A percentile compares a stretch with the other conserved stretches of the same genome.
phyloP scores from a whole-genome alignment of 768 basidiomycete genomes.

The Podaxis sp. region DNA sequence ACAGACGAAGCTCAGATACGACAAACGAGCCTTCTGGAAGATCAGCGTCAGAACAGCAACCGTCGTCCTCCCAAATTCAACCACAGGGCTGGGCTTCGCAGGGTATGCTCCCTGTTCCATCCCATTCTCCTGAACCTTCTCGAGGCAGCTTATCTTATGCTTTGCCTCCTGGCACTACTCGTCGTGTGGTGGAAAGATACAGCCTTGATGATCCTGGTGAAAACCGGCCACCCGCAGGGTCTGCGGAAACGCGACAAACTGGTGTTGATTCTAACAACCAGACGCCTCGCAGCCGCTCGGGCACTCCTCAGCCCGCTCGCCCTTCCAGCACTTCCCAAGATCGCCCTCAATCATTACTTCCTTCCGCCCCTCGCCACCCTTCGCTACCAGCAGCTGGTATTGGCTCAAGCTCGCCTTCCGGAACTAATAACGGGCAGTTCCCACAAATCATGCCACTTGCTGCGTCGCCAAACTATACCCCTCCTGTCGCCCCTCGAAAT shows the following conservation, averaged over 20 bases:
- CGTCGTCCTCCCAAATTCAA: constrained; percentile 17
- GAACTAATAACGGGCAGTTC: constrained; percentile 24
- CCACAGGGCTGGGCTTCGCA: constrained; percentile 11
- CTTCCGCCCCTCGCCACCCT: constrained; percentile 47
- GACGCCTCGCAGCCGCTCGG: constrained; percentile 23
- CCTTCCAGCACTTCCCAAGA: constrained; percentile 21
- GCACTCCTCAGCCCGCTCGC: constrained; percentile 24
- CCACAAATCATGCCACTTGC: constrained; percentile 58
- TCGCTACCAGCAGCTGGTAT: constrained; percentile 29
- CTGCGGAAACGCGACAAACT: constrained; percentile 29
- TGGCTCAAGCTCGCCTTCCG: constrained; percentile 17
- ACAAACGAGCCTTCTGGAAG: constrained; percentile 13
- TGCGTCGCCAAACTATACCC: constrained; percentile 57
- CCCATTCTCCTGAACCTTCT: constrained; percentile 36
- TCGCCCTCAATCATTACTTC: constrained; percentile 33
- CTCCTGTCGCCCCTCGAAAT: constrained; percentile 65
- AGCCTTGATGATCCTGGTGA: constrained; percentile 47
- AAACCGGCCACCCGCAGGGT: constrained; percentile 26
- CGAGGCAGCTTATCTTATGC: constrained; percentile 45
- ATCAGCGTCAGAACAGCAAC: constrained; percentile 12
- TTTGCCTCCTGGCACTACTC: constrained; percentile 41
- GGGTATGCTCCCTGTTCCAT: constrained; percentile 24
- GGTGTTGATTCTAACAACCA: constrained; percentile 30
- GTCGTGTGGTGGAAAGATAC: constrained; percentile 51
- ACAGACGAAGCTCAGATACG: constrained; percentile 21